phyloP scores from a whole-genome alignment of 352 stramenopile species.

The Phytophthora meadii region DNA sequence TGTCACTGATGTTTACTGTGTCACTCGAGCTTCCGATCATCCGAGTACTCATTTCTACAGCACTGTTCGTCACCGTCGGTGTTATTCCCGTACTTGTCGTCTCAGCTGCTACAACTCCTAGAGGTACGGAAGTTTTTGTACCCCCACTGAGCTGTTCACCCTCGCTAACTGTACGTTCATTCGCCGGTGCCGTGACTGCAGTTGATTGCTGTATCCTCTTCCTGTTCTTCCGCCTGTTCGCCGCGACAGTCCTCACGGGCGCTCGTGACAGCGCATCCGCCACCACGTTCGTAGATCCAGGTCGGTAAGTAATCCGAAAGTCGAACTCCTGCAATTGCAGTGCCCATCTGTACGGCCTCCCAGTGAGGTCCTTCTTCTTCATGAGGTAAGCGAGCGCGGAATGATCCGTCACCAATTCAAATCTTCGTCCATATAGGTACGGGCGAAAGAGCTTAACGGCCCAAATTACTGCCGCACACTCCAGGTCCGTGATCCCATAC shows the following conservation, averaged over 20 bases:
- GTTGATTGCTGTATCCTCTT: no score
- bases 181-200: no score
- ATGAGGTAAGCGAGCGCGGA: neutral
- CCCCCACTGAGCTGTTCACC: no score
- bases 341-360: constrained; percentile 4
- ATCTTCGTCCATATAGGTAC: constrained; percentile 1
- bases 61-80: no score
- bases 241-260: constrained; percentile 1
- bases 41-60: no score
- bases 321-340: constrained; percentile 13
- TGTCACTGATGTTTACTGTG: no score
- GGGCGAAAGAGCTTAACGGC: neutral
- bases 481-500: constrained; percentile 33
- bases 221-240: neutral
- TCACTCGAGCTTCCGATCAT: no score
- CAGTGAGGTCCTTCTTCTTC: neutral
- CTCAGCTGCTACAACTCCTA: no score
- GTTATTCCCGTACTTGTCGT: no score
- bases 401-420: constrained; percentile 7
- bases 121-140: no score
- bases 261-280: constrained; percentile 28
- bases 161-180: no score
- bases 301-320: constrained; percentile 7
- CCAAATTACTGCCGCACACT: constrained; percentile 23
- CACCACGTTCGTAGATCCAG: constrained; percentile 24